phyloP scores from a whole-genome alignment of 805 yeast genomes.

The Spathaspora passalidarum region DNA sequence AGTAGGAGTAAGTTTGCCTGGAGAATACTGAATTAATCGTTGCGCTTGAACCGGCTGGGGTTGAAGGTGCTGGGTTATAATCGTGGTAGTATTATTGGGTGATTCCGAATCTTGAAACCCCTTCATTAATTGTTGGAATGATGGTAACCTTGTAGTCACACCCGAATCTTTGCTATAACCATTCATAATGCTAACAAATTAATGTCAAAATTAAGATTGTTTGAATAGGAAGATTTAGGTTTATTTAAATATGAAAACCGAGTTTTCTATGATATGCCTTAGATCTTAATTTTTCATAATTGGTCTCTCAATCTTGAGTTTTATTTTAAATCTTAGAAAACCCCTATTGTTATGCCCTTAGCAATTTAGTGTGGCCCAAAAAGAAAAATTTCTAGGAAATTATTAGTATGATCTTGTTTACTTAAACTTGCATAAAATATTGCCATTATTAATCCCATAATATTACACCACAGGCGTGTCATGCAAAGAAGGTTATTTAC shows the following conservation, averaged over 20 bases:
- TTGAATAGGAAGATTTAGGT: no score
- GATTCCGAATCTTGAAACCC: not conserved
- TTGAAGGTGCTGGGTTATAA: not conserved
- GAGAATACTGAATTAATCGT: not conserved
- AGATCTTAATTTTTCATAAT: not conserved
- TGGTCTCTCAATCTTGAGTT: not conserved
- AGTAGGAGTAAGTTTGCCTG: not conserved
- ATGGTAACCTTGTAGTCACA: conserved; percentile 8
- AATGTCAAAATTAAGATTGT: not conserved
- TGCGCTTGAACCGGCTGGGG: not conserved
- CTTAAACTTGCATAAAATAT: not conserved
- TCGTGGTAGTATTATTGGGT: not conserved
- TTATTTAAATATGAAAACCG: not conserved
- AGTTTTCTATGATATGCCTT: not conserved
- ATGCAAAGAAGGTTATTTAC: conserved; percentile 12
- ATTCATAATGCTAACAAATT: not conserved
- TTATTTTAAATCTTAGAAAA: not conserved
- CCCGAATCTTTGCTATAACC: not conserved
- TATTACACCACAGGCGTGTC: no score
- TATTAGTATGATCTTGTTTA: not conserved
- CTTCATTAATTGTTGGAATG: conserved; percentile 7
- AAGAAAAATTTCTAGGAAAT: not conserved
- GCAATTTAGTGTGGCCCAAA: not conserved
- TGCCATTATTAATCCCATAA: no score
- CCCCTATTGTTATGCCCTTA: not conserved